Conservation (phyloP, 2,329 filamentous ascomycete genomes). For the Fusarium anthophilum region DNA sequence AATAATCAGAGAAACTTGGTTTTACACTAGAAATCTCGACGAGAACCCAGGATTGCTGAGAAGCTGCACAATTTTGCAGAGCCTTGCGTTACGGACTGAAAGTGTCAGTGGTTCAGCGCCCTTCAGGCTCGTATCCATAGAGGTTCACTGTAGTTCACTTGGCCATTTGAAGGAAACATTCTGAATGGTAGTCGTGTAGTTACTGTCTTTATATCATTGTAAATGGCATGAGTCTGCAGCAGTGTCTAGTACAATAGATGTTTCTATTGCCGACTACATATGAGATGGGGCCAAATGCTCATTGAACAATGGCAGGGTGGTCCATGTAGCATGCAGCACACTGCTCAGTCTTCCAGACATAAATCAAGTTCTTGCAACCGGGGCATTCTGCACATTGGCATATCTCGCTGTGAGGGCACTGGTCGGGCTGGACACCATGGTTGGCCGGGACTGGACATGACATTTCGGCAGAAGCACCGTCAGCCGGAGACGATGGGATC, state of each 20-base stretch:
- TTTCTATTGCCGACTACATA: accelerated
- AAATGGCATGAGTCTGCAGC: accelerated
- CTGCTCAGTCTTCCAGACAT: neutral
- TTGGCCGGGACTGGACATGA: neutral
- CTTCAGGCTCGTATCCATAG: neutral
- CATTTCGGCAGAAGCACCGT: neutral
- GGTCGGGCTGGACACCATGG: neutral
- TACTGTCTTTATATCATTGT: neutral
- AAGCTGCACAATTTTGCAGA: neutral
- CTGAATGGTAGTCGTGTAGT: too few species aligned
- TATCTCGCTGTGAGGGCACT: neutral
- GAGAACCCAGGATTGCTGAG: neutral
- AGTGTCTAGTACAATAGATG: too few species aligned
- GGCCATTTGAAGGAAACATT: accelerated
- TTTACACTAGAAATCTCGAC: neutral
- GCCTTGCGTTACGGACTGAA: too few species aligned
- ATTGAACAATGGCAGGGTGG: neutral
- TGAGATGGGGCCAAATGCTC: accelerated
- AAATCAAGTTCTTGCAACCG: neutral
- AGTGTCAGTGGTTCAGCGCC: too few species aligned
- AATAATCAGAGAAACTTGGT: neutral
- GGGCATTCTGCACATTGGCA: neutral
- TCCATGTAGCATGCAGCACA: neutral
- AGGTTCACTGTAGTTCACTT: neutral
- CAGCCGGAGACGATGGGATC: too few species aligned